These are phyloP conservation scores for Phialophora expanda DNA, from an alignment of 2,329 filamentous ascomycete genomes.

Conservation along the genomic window DNA sequence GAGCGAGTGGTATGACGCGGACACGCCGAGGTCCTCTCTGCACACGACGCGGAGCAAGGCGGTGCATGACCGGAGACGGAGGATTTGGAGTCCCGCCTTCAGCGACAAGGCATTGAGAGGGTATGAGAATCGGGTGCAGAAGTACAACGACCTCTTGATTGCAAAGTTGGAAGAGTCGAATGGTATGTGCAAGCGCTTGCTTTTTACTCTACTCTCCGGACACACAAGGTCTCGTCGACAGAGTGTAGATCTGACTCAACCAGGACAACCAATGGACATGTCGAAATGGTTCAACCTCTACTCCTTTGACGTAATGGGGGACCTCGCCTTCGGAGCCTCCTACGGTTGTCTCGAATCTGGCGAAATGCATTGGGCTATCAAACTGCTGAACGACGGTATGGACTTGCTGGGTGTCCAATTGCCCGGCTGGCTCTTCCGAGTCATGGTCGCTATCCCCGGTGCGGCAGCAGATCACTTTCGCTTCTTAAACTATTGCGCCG, in stretches of 20 bases:
- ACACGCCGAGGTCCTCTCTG: constrained; percentile 45
- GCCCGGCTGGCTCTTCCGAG: constrained; percentile 38
- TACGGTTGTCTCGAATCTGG: constrained; percentile 44
- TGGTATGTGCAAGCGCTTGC: constrained; percentile 16
- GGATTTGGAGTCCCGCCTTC: constrained; percentile 52
- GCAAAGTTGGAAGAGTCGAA: constrained; percentile 41
- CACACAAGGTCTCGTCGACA: neutral
- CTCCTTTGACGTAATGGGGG: constrained; percentile 47
- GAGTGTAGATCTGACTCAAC: neutral
- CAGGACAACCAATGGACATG: constrained; percentile 44
- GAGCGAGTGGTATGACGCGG: constrained; percentile 49
- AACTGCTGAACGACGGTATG: constrained; percentile 45
- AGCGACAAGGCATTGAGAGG: constrained; percentile 49
- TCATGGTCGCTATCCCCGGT: constrained; percentile 43
- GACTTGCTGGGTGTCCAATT: constrained; percentile 34
- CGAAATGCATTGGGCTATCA: constrained; percentile 44
- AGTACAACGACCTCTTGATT: constrained; percentile 47
- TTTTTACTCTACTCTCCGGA: neutral
- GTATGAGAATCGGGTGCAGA: constrained; percentile 48
- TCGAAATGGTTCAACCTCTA: constrained; percentile 46
- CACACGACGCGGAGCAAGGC: constrained; percentile 47
- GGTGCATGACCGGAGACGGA: constrained; percentile 48
- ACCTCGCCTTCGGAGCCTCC: constrained; percentile 44
- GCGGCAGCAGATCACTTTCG: constrained; percentile 42
- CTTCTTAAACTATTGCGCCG: constrained; percentile 47